A percentile compares a stretch with the other conserved stretches of the same genome.
phyloP scores from a whole-genome alignment of 805 yeast genomes.

The Tetrapisispora phaffii region DNA sequence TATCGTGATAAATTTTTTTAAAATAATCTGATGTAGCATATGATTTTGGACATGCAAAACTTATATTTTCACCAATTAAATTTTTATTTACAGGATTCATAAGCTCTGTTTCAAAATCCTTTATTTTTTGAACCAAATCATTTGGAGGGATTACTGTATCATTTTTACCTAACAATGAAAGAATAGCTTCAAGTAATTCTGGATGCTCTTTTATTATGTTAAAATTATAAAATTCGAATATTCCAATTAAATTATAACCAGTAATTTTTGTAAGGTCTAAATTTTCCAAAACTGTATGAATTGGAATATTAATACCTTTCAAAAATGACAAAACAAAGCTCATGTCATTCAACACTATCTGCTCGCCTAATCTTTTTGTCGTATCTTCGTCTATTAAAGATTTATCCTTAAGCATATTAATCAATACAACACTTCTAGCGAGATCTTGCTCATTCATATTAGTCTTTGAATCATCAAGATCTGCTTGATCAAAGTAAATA shows the following conservation, averaged over 20 bases:
- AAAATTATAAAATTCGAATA: slow-evolving; percentile 6
- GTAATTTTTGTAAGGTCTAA: slow-evolving; percentile 9
- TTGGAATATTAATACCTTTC: slow-evolving; percentile 6
- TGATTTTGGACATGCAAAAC: not conserved
- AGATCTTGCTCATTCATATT: slow-evolving; percentile 13
- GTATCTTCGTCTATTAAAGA: slow-evolving; percentile 4
- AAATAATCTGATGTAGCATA: not conserved
- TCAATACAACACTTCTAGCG: slow-evolving; percentile 15
- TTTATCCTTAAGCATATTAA: slow-evolving; percentile 13
- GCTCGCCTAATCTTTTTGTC: slow-evolving; percentile 8
- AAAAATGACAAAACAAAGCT: slow-evolving; percentile 9
- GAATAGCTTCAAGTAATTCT: slow-evolving; percentile 2
- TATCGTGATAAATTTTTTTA: slow-evolving; percentile 10
- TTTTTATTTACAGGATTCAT: too few relatives aligned
- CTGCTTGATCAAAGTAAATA: slow-evolving; percentile 32
- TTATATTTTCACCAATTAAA: not conserved
- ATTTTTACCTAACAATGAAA: not conserved
- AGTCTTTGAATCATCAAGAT: slow-evolving; percentile 27
- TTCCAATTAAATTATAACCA: slow-evolving; percentile 11
- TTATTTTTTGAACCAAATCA: not conserved
- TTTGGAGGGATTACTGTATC: not conserved
- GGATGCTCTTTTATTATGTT: not conserved
- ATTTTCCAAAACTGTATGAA: slow-evolving; percentile 7
- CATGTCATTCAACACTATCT: slow-evolving; percentile 10
- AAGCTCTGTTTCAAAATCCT: not conserved